Base-by-base conservation (phyloP, 2,329 filamentous ascomycete species). In the Phyllosticta citribraziliensis region DNA sequence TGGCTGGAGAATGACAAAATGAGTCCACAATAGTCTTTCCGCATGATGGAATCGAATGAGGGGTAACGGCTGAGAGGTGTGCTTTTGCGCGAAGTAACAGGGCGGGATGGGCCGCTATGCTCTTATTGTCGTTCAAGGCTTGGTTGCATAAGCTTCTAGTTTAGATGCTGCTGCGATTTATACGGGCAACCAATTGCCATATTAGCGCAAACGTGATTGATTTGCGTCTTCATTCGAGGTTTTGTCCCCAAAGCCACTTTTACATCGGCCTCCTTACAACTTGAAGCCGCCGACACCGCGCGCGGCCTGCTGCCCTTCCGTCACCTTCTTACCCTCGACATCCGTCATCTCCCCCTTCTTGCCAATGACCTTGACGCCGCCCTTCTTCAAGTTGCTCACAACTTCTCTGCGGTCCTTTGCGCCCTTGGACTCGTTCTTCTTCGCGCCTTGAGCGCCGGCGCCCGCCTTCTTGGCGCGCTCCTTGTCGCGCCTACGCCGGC, bases 291-390 rank as follows among this genome's bases (percentile, higher is more conserved):
- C 70, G 33, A 40, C 33, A 40, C 33, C 33, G 12, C 33, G 33
- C 0, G 69, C 70, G 1, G 70, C 70, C 47, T 56, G 66, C 64
- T 63, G 70, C 12, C 62, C 25, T 47, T 72, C 70, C 63, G 67
- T 76, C 19, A 88, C 82, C 77, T 89, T 88, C 69, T 88, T 90
- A 30, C 92, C 92, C 67, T 94, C 86, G 35, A 96, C 82, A 75
- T 95, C 88, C 19, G 87, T 87, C 60, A 96, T 78, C 73, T 92
- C 87, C 58, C 93, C 93, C 79, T 90, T 92, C 76, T 88, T 89
- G 64, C 91, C 92, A 76, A 97, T 94, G 63, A 97, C 84, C 80
- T 88, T 93, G 67, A 97, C 93, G 63, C 89, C 89, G 58, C 89
- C 91, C 81, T 88, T 89, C 79, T 88, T 90, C 70, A 93, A 77